Evolutionary conservation across 345 rosid genomes (phyloP).

Genomic region (Camelina sativa): DNA sequence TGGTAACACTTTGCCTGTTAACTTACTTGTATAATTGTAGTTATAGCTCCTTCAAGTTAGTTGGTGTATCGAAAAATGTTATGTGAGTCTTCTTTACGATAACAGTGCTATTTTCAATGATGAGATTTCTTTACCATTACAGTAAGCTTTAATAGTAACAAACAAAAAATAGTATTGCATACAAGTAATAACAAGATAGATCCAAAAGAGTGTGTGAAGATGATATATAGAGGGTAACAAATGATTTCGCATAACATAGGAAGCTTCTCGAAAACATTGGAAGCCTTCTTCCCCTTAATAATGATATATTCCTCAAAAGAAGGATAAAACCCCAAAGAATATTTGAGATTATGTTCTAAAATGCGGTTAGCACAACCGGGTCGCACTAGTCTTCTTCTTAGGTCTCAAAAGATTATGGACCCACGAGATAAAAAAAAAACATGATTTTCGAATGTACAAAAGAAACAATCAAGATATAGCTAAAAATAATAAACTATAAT

Average conservation of each 20-base stretch:
- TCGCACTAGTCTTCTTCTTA: slow-evolving; percentile 33
- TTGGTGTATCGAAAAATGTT: too few relatives aligned
- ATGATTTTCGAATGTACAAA: slow-evolving; percentile 32
- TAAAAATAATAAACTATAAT: slow-evolving; percentile 24
- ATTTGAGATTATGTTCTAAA: slow-evolving; percentile 25
- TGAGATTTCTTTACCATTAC: too few relatives aligned
- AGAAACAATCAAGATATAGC: slow-evolving; percentile 23
- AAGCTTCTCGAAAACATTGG: slow-evolving; percentile 30
- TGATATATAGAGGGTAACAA: neutral
- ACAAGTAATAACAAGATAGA: too few relatives aligned
- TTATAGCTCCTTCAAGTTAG: too few relatives aligned
- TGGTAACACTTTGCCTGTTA: too few relatives aligned
- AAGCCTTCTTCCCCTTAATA: slow-evolving; percentile 6
- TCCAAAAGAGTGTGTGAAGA: neutral
- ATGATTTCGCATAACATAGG: slow-evolving; percentile 10
- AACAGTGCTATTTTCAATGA: too few relatives aligned
- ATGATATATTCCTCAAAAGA: slow-evolving; percentile 18
- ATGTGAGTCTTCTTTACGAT: too few relatives aligned
- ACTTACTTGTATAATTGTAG: too few relatives aligned
- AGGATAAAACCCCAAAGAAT: neutral
- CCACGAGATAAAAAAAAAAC: slow-evolving; percentile 23
- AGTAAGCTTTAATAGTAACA: too few relatives aligned
- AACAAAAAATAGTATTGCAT: too few relatives aligned
- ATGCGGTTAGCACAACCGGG: slow-evolving; percentile 44
- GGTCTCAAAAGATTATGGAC: slow-evolving; percentile 43